Percentiles rank a stretch among this genome's conserved stretches.
phyloP scores from a whole-genome alignment of 1,139 yeast species.

The Lodderomyces theae region DNA sequence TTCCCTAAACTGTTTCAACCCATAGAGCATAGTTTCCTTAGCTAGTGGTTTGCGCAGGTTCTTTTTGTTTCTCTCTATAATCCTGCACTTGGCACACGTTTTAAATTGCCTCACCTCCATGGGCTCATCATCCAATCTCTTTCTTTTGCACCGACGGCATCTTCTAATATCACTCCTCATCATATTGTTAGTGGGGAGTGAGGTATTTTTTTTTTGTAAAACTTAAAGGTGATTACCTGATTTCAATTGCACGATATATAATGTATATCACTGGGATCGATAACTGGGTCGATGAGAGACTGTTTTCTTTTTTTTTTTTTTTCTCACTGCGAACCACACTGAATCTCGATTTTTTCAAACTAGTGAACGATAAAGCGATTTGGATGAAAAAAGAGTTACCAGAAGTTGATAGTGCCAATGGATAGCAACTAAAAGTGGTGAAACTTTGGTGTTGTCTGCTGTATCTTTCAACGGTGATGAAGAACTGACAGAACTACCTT shows the following conservation, averaged over 20 bases:
- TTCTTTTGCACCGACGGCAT: conserved; percentile 60
- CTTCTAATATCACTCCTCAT: conserved; percentile 31
- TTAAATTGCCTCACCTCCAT: conserved; percentile 56
- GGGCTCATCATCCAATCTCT: conserved; percentile 59
- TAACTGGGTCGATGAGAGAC: background rate
- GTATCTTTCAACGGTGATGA: background rate
- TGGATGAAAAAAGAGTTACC: background rate
- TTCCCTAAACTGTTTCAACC: conserved; percentile 47
- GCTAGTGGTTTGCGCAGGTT: conserved; percentile 47
- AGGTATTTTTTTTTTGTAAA: too few species aligned
- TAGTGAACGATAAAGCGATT: background rate
- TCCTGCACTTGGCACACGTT: conserved; percentile 60
- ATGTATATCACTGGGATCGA: too few species aligned
- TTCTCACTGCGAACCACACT: conserved; percentile 2
- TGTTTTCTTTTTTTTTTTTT: background rate
- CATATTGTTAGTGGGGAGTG: background rate
- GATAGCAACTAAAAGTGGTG: background rate
- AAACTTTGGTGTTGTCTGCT: too few species aligned
- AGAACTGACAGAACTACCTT: background rate
- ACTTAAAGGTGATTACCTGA: too few species aligned
- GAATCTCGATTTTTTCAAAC: conserved; percentile 1
- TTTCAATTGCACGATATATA: too few species aligned
- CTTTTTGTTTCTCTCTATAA: conserved; percentile 51
- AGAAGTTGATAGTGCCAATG: background rate
- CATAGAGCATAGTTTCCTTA: conserved; percentile 49